These are phyloP conservation scores for Chalciporus pseudorubinellus DNA, from an alignment of 768 basidiomycete species.

Conservation along the genomic window DNA sequence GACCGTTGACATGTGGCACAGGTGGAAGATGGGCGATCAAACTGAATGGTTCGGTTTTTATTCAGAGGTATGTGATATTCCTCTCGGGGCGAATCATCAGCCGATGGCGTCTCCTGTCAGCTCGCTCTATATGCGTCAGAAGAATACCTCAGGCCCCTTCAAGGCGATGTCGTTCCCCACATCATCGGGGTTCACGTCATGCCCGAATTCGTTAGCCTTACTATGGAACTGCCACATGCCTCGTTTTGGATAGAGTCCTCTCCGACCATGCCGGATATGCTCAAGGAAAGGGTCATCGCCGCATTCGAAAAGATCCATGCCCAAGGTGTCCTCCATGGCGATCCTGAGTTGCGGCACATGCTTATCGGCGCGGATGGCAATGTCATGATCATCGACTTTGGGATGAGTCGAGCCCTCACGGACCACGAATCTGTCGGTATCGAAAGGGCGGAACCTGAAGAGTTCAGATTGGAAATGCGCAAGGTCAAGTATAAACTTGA, in stretches of 20 bases:
- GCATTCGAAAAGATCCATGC: constrained; percentile 50
- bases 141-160: constrained; percentile 46
- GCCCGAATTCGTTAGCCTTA: constrained; percentile 37
- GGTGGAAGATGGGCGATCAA: constrained; percentile 34
- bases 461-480: constrained; percentile 52
- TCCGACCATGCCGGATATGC: constrained; percentile 49
- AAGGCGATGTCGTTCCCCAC: constrained; percentile 51
- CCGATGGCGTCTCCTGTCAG: constrained; percentile 31
- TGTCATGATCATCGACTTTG: constrained; percentile 57
- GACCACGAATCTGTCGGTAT: constrained; percentile 36
- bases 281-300: constrained; percentile 52
- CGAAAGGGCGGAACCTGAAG: constrained; percentile 34
- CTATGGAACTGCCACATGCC: constrained; percentile 55
- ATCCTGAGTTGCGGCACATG: constrained; percentile 49
- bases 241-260: constrained; percentile 64
- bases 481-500: constrained; percentile 57
- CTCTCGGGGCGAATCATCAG: constrained; percentile 9
- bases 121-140: constrained; percentile 49
- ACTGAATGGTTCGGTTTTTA: constrained; percentile 40
- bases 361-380: constrained; percentile 52
- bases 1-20: constrained; percentile 13
- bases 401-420: constrained; percentile 34
- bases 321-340: constrained; percentile 48
- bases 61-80: constrained; percentile 34
- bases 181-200: constrained; percentile 49